A percentile compares a stretch with the other conserved stretches of the same genome.
These are phyloP conservation scores for Handroanthus guayacan DNA, from an alignment of 257 asterid species.

Conservation along the genomic window DNA sequence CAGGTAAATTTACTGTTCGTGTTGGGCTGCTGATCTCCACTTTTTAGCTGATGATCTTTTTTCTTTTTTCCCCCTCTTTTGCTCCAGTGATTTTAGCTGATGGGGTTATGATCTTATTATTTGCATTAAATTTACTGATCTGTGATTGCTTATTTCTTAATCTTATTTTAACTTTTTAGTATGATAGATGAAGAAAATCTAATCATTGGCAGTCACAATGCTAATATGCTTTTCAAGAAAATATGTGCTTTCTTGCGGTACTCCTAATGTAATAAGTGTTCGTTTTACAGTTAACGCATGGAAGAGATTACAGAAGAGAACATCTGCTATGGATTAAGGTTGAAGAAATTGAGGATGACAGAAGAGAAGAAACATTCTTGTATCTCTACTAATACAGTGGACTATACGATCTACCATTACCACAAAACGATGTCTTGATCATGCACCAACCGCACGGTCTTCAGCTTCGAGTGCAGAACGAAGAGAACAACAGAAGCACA, in stretches of 20 bases:
- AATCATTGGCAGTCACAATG: not conserved
- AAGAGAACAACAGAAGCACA: slow-evolving; percentile 25
- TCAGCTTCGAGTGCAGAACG: slow-evolving; percentile 11
- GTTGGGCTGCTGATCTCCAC: too few species aligned
- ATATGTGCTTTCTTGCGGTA: not conserved
- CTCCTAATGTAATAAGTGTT: not conserved
- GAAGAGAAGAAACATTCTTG: not conserved
- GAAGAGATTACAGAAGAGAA: slow-evolving; percentile 1
- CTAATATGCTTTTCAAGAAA: not conserved
- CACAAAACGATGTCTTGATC: slow-evolving; percentile 15
- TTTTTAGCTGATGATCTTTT: too few species aligned
- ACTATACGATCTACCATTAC: not conserved
- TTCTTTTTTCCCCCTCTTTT: too few species aligned
- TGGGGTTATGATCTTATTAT: too few species aligned
- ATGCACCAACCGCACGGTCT: not conserved
- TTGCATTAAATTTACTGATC: too few species aligned
- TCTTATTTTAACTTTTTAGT: too few species aligned
- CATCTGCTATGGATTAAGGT: not conserved
- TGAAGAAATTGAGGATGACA: slow-evolving; percentile 1
- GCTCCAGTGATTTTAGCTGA: too few species aligned
- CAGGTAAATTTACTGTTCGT: too few species aligned
- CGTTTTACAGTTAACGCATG: not conserved
- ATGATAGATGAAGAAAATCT: not conserved
- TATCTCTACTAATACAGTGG: not conserved
- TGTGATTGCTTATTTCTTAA: not conserved